A percentile compares a stretch with the other conserved stretches of the same genome.
Evolutionary conservation across 2,329 filamentous ascomycete genomes (phyloP).

Genomic region (Massarina eburnea): DNA sequence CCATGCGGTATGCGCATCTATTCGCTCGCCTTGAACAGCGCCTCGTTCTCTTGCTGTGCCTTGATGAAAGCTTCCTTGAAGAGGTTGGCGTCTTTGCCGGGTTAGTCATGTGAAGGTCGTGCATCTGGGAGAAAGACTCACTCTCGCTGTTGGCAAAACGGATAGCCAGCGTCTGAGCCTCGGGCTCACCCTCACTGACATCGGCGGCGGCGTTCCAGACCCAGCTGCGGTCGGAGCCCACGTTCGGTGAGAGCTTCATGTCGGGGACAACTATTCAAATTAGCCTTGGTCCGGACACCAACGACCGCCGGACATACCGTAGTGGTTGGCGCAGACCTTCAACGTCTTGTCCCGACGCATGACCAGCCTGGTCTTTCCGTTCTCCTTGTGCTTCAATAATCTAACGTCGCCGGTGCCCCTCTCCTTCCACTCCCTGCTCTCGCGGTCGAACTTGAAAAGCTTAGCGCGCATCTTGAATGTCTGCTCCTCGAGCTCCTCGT

Average conservation of each 20-base stretch:
- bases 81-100: slow-evolving; percentile 75
- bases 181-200: slow-evolving; percentile 96
- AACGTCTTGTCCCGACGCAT: slow-evolving; percentile 99
- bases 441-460: slow-evolving; percentile 96
- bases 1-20: slow-evolving; percentile 6
- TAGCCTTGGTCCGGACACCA: slow-evolving; percentile 9
- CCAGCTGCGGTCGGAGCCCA: slow-evolving; percentile 97
- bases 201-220: slow-evolving; percentile 98
- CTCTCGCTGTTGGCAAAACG: slow-evolving; percentile 97
- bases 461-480: slow-evolving; percentile 99
- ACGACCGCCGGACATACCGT: slow-evolving; percentile 64
- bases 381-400: slow-evolving; percentile 98
- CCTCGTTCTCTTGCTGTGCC: slow-evolving; percentile 95
- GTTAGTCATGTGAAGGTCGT: slow-evolving; percentile 20
- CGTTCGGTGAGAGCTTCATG: slow-evolving; percentile 98
- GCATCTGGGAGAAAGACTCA: slow-evolving; percentile 48
- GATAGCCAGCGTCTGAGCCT: slow-evolving; percentile 93
- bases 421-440: slow-evolving; percentile 97
- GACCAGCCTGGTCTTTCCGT: slow-evolving; percentile 93
- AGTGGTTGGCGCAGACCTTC: slow-evolving; percentile 99
- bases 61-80: slow-evolving; percentile 99
- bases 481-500: slow-evolving; percentile 97
- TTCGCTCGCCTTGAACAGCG: slow-evolving; percentile 66
- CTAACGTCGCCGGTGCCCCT: slow-evolving; percentile 95
- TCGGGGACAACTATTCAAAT: slow-evolving; percentile 78